These are phyloP conservation scores for Cyberlindnera lachancei DNA, from an alignment of 805 yeast species.

Conservation along the genomic window DNA sequence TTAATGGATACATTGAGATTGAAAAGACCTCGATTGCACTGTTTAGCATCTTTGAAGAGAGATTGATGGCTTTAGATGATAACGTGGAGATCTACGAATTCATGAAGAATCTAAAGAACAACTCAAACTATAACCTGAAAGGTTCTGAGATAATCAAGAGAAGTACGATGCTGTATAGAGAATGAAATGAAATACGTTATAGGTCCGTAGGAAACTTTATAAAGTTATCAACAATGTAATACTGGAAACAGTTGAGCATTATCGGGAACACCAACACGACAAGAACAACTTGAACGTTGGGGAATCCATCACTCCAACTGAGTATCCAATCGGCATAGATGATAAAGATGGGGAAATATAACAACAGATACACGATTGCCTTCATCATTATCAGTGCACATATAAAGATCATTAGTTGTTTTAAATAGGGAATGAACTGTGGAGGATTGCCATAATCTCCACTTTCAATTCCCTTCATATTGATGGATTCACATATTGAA, in stretches of 20 bases:
- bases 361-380: constrained; percentile 44
- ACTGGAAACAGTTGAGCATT: constrained; percentile 66
- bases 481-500: constrained; percentile 25
- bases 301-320: constrained; percentile 77
- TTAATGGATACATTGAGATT: constrained; percentile 31
- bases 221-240: constrained; percentile 64
- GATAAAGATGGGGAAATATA: constrained; percentile 62
- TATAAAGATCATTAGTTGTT: constrained; percentile 66
- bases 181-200: background rate
- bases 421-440: constrained; percentile 51
- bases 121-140: constrained; percentile 19
- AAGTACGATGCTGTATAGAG: background rate
- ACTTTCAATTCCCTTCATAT: constrained; percentile 36
- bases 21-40: constrained; percentile 29
- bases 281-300: constrained; percentile 75
- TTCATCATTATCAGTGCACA: constrained; percentile 60
- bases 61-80: constrained; percentile 20
- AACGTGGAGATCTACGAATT: constrained; percentile 29
- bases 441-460: constrained; percentile 59
- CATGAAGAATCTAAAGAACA: constrained; percentile 26
- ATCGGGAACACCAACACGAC: constrained; percentile 82
- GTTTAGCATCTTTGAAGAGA: constrained; percentile 30
- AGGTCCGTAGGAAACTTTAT: constrained; percentile 44
- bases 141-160: too few species aligned
- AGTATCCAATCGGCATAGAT: constrained; percentile 64